phyloP scores from a whole-genome alignment of 2,329 filamentous ascomycete genomes.

The Coniochaeta ligniaria region DNA sequence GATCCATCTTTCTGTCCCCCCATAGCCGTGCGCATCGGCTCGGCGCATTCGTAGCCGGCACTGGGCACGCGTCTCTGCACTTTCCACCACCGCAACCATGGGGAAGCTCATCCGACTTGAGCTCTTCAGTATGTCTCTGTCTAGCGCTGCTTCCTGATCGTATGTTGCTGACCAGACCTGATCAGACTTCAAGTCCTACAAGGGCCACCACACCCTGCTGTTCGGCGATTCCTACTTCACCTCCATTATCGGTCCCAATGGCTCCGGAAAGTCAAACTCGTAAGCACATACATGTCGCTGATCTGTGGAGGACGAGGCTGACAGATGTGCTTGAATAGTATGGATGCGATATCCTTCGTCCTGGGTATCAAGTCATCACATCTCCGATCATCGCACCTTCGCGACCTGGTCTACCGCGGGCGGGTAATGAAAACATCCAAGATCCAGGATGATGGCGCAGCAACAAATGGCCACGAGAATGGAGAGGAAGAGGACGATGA shows the following conservation, averaged over 20 bases:
- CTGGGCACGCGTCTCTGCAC: not conserved
- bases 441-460: conserved; percentile 84
- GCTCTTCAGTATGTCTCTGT: conserved; percentile 66
- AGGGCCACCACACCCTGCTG: conserved; percentile 86
- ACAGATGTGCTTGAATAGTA: conserved; percentile 43
- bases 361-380: conserved; percentile 98
- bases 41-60: not conserved
- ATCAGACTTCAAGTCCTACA: conserved; percentile 98
- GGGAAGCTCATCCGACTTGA: conserved; percentile 93
- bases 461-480: conserved; percentile 53
- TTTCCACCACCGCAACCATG: conserved; percentile 52
- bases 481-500: conserved; percentile 55
- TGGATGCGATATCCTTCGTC: conserved; percentile 99
- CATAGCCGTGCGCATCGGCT: not conserved
- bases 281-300: conserved; percentile 33
- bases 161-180: conserved; percentile 7
- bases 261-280: conserved; percentile 98
- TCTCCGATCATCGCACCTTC: conserved; percentile 84
- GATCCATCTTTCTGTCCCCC: not conserved
- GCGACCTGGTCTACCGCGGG: conserved; percentile 92
- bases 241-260: conserved; percentile 98
- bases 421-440: conserved; percentile 87
- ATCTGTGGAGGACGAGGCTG: not conserved
- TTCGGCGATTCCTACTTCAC: conserved; percentile 99
- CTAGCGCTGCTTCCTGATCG: not conserved